Conservation (phyloP, 768 basidiomycete species). For the Phylloporus rhodoxanthus region DNA sequence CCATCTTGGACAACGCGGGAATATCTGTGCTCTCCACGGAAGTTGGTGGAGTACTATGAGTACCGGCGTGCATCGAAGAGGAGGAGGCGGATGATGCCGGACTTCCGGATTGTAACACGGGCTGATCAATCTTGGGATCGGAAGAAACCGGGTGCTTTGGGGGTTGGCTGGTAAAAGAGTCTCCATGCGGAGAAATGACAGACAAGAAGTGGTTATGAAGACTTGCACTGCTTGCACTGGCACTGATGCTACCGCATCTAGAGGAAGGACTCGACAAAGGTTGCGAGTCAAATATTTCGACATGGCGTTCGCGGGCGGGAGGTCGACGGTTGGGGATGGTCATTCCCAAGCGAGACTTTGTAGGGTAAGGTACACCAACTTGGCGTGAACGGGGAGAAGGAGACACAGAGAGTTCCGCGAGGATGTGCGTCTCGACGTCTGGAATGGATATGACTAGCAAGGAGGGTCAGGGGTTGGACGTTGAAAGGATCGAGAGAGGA, state of each 20-base stretch:
- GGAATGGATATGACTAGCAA: constrained; percentile 72
- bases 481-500: constrained; percentile 23
- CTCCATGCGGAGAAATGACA: constrained; percentile 3
- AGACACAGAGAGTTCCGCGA: constrained; percentile 58
- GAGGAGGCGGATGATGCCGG: constrained; percentile 40
- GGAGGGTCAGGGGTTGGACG: constrained; percentile 10
- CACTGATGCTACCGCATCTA: constrained; percentile 26
- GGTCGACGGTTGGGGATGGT: constrained; percentile 50
- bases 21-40: constrained; percentile 36
- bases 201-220: constrained; percentile 18
- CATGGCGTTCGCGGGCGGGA: constrained; percentile 51
- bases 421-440: constrained; percentile 71
- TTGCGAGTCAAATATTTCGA: constrained; percentile 80
- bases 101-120: constrained; percentile 32
- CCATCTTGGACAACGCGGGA: constrained; percentile 34
- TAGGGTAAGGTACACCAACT: constrained; percentile 71
- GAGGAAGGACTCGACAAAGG: constrained; percentile 56
- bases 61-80: constrained; percentile 34
- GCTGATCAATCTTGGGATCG: constrained; percentile 5
- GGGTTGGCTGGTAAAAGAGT: constrained; percentile 25
- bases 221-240: constrained; percentile 21
- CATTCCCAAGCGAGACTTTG: constrained; percentile 56
- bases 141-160: constrained; percentile 4
- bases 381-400: constrained; percentile 72
- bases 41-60: constrained; percentile 48